Base-by-base conservation (phyloP, 2,329 filamentous ascomycete genomes). In the Polytolypa hystricis region DNA sequence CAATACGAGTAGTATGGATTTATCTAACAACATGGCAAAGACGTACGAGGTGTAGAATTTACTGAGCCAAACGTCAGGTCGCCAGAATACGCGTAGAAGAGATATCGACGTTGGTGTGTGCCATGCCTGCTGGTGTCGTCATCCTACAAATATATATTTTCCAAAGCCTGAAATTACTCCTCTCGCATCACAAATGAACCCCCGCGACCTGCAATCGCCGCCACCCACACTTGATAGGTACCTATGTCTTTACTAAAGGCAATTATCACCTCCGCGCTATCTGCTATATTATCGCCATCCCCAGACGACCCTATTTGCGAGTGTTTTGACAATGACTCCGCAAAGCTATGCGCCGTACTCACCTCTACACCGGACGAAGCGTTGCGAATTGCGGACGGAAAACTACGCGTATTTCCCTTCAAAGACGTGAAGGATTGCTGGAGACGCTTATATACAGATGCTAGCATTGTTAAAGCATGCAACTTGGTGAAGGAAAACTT, bases 381-480 rank as follows among this genome's bases (percentile, higher is more conserved):
- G 4, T 48, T 72, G 19, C 45, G 56, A 17, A 53, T 74, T 16
- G 70, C 73, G 1, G 62, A 74, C 39, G 53, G 64, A 29, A 68
- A 71, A 40, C 49, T 78, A 33, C 66, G 71, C 47, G 62, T 69
- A 5, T 74, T 70, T 32, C 72, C 70, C 1, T 77, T 71, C 48
- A 68, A 66, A 36, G 60, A 73, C 41, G 73, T 78, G 19, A 65
- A 69, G 29, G 50, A 46, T 2, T 70, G 69, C 45, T 79, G 74
- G 74, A 58, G 70, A 35, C 59, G 73, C 26, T 50, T 77, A 20
- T 75, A 74, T 47, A 71, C 68, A 1, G 74, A 78, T 44, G 70
- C 71, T 17, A 69, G 65, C 37, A 52, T 78, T 25, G 58, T 65
- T 44, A 62, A 65, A 42, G 68, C 56, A 4, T 56, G 62, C 36